Evolutionary conservation across 192 early-diverging fungal species (phyloP), one percentile per base, ranked within the genome.

Genomic region (Coemansia sp.): DNA sequence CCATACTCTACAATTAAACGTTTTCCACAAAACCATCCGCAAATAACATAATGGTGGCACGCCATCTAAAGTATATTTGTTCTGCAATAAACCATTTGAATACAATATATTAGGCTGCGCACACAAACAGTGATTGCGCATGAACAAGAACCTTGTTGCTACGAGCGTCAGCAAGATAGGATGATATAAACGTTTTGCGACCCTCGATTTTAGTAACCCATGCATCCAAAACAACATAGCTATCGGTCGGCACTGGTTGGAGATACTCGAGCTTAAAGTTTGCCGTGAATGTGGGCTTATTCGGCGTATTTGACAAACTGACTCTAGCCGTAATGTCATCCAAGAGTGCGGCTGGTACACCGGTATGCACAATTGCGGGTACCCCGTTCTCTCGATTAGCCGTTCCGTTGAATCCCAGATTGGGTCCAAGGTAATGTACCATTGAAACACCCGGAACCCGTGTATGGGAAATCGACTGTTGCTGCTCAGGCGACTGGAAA

Each of bases 211-310:
- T 29, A 11, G 71, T 80, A n/a, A 71, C 20, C 77, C 77, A 80
- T 2, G 71, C 71, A 49, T 80, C 67, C 51, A 68, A 8, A 12
- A 70, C 77, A 9, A 80, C 56, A 60, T 67, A 67, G 35, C 64
- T 41, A 13, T 54, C 68, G 13, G 41, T 45, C 0, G 58, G 61
- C 20, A 71, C 50, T 4, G 64, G 54, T 22, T 13, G 27, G 24
- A 65, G 13, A 54, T 74, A 74, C 14, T 80, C 77, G 9, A 74
- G 67, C 54, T 80, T 54, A 16, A 80, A 67, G 41, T 74, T 80
- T 2, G 77, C 77, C 9, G 77, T 80, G 43, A 80, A 74, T 11
- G 60, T 39, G 14, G 71, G 66, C 54, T 56, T 64, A 29, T 53
- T 64, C 3, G 68, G 54, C 19, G 57, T 54, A 32, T 73, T 74